These are phyloP conservation scores for Vicia faba DNA, from an alignment of 306 rosid genomes.

Conservation along the genomic window DNA sequence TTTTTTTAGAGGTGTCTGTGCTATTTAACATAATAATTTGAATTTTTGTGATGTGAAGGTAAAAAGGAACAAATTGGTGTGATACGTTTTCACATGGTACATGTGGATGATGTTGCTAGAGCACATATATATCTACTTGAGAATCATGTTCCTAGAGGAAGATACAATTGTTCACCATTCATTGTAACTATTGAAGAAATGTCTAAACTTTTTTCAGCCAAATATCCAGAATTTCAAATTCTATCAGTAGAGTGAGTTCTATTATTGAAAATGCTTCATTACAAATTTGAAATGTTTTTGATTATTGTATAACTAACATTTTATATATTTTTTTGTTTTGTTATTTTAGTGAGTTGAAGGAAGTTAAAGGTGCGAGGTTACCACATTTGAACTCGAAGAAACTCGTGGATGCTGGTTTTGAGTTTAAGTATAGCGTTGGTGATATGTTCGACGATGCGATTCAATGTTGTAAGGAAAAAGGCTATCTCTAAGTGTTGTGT, in stretches of 20 bases:
- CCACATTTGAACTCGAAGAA: constrained; percentile 49
- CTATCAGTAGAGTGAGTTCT: constrained; percentile 63
- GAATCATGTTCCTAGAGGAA: constrained; percentile 53
- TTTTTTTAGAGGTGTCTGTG: too few species aligned
- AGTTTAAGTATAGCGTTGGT: constrained; percentile 49
- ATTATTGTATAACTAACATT: background rate
- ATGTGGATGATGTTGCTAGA: constrained; percentile 64
- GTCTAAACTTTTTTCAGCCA: constrained; percentile 43
- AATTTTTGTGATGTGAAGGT: constrained; percentile 25
- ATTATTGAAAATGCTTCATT: background rate
- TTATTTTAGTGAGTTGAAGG: constrained; percentile 45
- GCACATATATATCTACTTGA: constrained; percentile 64
- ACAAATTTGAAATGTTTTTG: background rate
- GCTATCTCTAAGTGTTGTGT: constrained; percentile 28
- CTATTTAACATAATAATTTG: too few species aligned
- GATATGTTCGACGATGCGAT: constrained; percentile 56
- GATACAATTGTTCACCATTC: constrained; percentile 61
- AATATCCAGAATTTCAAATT: constrained; percentile 51
- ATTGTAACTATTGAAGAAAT: constrained; percentile 37
- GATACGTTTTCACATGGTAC: constrained; percentile 48
- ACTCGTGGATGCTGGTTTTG: constrained; percentile 55
- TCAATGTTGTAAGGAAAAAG: constrained; percentile 39
- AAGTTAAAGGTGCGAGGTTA: constrained; percentile 25
- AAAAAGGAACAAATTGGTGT: constrained; percentile 43
- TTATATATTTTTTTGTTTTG: background rate